These are phyloP conservation scores for Pisolithus thermaeus DNA, from an alignment of 1,284 basidiomycete genomes.

Conservation along the genomic window DNA sequence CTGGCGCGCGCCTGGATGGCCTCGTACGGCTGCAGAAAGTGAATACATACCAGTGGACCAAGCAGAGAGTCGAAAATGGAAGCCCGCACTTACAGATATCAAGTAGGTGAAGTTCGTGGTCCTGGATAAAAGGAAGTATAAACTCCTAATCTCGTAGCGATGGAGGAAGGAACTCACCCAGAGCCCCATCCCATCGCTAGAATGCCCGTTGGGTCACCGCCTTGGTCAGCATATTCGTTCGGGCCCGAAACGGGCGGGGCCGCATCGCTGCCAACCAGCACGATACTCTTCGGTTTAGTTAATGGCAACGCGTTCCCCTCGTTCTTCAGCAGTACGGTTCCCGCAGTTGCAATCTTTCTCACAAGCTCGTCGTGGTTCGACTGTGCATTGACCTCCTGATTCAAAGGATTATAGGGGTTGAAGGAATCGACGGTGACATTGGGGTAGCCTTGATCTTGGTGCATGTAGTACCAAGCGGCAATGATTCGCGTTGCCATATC, in stretches of 20 bases:
- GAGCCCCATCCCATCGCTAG: slow-evolving; percentile 64
- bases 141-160: background rate
- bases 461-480: slow-evolving; percentile 54
- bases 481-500: slow-evolving; percentile 67
- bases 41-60: background rate
- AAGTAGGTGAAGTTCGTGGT: slow-evolving; percentile 34
- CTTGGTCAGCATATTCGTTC: slow-evolving; percentile 49
- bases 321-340: slow-evolving; percentile 79
- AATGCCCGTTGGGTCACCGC: slow-evolving; percentile 45
- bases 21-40: slow-evolving; percentile 29
- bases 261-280: slow-evolving; percentile 46
- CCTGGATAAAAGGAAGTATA: slow-evolving; percentile 13
- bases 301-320: slow-evolving; percentile 48
- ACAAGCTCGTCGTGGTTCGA: slow-evolving; percentile 51
- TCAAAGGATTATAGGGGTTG: slow-evolving; percentile 40
- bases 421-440: slow-evolving; percentile 47
- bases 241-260: slow-evolving; percentile 50
- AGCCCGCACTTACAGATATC: slow-evolving; percentile 26
- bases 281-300: slow-evolving; percentile 30
- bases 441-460: slow-evolving; percentile 56
- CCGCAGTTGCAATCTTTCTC: slow-evolving; percentile 62
- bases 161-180: slow-evolving; percentile 30
- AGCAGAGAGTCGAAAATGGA: background rate
- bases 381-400: slow-evolving; percentile 57
- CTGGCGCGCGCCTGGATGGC: slow-evolving; percentile 32